phyloP scores from a whole-genome alignment of 805 yeast genomes.

The Suhomyces kilbournensis region DNA sequence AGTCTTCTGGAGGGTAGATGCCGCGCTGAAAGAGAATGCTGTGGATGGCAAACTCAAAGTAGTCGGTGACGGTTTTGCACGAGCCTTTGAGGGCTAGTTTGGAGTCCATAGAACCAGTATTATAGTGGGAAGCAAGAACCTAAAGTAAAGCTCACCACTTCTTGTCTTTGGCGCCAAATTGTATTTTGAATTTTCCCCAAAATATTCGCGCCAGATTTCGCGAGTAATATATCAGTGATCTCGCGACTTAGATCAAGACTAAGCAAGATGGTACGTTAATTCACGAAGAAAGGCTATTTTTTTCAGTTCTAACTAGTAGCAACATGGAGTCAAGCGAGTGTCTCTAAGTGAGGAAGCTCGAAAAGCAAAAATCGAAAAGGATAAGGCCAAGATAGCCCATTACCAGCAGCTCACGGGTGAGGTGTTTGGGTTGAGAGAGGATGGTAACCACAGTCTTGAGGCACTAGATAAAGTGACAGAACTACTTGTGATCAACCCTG shows the following conservation, averaged over 20 bases:
- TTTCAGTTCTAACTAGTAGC: slow-evolving; percentile 3
- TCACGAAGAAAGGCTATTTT: background rate
- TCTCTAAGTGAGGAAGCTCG: slow-evolving; percentile 55
- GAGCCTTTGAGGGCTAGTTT: slow-evolving; percentile 72
- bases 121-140: too few species aligned
- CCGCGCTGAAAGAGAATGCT: slow-evolving; percentile 86
- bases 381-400: slow-evolving; percentile 54
- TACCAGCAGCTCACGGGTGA: slow-evolving; percentile 48
- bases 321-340: slow-evolving; percentile 74
- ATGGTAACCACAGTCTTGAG: slow-evolving; percentile 18
- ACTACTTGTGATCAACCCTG: slow-evolving; percentile 71
- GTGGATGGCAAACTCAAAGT: slow-evolving; percentile 78
- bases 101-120: slow-evolving; percentile 10
- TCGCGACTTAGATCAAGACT: too few species aligned
- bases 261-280: too few species aligned
- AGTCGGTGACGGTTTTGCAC: slow-evolving; percentile 74
- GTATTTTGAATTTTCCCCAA: background rate
- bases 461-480: slow-evolving; percentile 54
- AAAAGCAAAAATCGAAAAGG: slow-evolving; percentile 51
- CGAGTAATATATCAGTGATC: too few species aligned
- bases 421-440: slow-evolving; percentile 35
- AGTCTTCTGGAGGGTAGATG: slow-evolving; percentile 84
- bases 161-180: too few species aligned
- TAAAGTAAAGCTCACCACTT: too few species aligned
- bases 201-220: background rate